Percentiles rank a stretch among this genome's conserved stretches.
Conservation (phyloP, 78 protist genomes). For the Dictyostelium firmibasis region DNA sequence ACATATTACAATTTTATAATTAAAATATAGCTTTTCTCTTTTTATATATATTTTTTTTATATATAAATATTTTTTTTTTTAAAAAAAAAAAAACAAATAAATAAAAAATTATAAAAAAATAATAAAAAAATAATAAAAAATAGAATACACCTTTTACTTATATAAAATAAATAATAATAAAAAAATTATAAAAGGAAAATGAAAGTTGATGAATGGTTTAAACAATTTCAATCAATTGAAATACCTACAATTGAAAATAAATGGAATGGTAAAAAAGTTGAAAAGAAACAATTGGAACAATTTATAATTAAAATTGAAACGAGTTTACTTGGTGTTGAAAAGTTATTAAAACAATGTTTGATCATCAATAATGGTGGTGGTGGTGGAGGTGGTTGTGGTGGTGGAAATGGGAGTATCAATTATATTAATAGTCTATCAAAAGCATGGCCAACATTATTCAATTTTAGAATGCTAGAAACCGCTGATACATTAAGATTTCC, state of each 20-base stretch:
- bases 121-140: no score
- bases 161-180: no score
- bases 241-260: slow-evolving; percentile 1
- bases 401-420: background rate
- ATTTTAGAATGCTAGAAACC: background rate
- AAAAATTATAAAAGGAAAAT: background rate
- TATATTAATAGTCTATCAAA: background rate
- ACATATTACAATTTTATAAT: no score
- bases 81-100: no score
- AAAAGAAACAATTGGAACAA: slow-evolving; percentile 21
- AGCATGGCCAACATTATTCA: slow-evolving; percentile 24
- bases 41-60: background rate
- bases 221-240: slow-evolving; percentile 22
- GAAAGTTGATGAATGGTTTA: slow-evolving; percentile 48
- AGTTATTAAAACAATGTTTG: background rate
- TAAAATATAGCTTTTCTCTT: no score
- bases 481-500: background rate
- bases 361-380: background rate
- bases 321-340: background rate
- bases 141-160: no score
- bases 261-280: slow-evolving; percentile 31
- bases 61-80: background rate
- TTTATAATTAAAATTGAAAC: background rate
- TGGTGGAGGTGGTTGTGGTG: background rate
- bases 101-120: no score